phyloP scores from a whole-genome alignment of 257 asterid genomes.

The Rauvolfia tetraphylla region DNA sequence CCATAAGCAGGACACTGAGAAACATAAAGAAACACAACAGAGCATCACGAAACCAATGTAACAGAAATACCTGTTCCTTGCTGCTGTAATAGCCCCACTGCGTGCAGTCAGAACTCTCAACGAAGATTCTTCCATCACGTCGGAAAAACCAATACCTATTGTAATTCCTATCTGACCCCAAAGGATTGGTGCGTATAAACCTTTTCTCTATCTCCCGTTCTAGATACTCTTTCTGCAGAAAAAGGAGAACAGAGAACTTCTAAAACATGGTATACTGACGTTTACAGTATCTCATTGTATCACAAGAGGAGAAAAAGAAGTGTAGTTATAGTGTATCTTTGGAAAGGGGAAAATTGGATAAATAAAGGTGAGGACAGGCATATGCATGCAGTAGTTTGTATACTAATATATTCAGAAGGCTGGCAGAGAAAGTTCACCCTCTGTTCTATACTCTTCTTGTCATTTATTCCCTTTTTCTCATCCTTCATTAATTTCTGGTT shows the following conservation, averaged over 20 bases:
- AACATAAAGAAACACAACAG: background rate
- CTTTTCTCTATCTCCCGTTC: constrained; percentile 94
- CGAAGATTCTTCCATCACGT: constrained; percentile 77
- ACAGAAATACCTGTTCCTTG: constrained; percentile 69
- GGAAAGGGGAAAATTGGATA: background rate
- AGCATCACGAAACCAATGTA: constrained; percentile 14
- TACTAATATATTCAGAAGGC: background rate
- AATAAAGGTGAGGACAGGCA: background rate
- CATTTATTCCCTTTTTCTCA: constrained; percentile 67
- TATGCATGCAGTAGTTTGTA: background rate
- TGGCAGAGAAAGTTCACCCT: constrained; percentile 50
- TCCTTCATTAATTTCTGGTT: constrained; percentile 73
- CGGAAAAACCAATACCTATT: constrained; percentile 87
- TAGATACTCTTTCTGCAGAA: constrained; percentile 79
- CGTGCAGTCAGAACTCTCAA: constrained; percentile 63
- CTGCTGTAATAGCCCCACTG: constrained; percentile 86
- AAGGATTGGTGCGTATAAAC: constrained; percentile 56
- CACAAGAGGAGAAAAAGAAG: too few species aligned
- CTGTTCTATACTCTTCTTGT: constrained; percentile 46
- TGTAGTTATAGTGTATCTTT: background rate
- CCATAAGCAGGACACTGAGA: constrained; percentile 18
- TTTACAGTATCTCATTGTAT: background rate
- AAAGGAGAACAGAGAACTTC: background rate
- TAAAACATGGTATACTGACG: background rate
- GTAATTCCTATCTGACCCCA: constrained; percentile 77